Base-by-base conservation (phyloP, 805 yeast species). In the Brettanomyces anomalus region DNA sequence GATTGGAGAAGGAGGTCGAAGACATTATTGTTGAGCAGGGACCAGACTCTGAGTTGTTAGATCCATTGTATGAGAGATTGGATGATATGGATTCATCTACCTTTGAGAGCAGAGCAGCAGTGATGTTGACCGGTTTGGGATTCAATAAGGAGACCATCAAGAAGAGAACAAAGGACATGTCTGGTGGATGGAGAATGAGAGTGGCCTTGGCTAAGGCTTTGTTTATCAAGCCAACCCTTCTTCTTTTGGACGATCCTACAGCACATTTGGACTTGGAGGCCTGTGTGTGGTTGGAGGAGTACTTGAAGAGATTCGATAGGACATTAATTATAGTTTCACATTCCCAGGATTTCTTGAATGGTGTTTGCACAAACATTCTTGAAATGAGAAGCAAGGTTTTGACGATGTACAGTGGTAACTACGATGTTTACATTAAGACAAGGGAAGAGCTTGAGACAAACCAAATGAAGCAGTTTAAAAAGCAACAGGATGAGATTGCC, bases 131-230 rank as follows among this genome's bases (percentile, higher is more conserved):
- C 53, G 98, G 98, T 89, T 77, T 93, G 65, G 98, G 98, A 58
- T 93, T 93, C 81, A 85, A 85, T 68, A 60, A 83, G 44, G 67
- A 68, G 52, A 90, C 97, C 44, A 90, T 93, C 60, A 74, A 76
- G 62, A 93, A 93, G 77, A 83, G 81, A 70, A 93, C 98, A 58
- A 89, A 87, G 68, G 97, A 93, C 62, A 93, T 93, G 98, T 87
- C 97, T 61, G 98, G 98, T 78, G 98, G 98, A 65, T 93, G 98
- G 98, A 88, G 88, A 74, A 93, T 93, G 98, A 87, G 98, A 72
- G 98, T 93, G 49, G 97, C 98, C 37, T 74, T 93, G 49, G 96
- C 96, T 47, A 93, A 93, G 70, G 98, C 98, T 26, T 75, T 93
- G 56, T 93, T 93, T 73, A 97, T 93, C 53, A 90, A 93, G 74